Conservation (phyloP, 1,284 basidiomycete species). For the Ganoderma lucidum region DNA sequence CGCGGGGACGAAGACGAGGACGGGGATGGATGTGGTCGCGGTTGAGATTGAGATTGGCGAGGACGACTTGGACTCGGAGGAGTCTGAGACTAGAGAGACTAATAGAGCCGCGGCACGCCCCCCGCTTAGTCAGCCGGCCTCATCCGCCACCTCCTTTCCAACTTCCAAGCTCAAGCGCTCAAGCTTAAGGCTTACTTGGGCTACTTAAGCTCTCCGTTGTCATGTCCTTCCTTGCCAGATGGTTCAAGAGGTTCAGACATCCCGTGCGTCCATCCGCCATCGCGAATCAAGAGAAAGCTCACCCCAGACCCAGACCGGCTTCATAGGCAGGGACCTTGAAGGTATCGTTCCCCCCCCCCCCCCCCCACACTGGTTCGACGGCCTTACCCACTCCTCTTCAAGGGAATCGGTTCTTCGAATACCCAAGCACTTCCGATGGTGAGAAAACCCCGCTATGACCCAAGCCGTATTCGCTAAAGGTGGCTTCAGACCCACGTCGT, state of each 20-base stretch:
- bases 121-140: conserved; percentile 13
- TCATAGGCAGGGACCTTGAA: conserved; percentile 41
- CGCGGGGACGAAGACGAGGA: conserved; percentile 6
- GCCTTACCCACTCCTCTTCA: neutral
- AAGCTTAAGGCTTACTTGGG: too few relatives aligned
- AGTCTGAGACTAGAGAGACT: neutral
- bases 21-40: conserved; percentile 7
- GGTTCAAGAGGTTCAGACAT: conserved; percentile 34
- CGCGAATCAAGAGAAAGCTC: neutral
- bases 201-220: too few relatives aligned
- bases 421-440: conserved; percentile 39
- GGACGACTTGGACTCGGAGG: neutral
- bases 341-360: conserved; percentile 26
- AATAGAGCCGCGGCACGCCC: too few relatives aligned
- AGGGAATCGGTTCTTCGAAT: conserved; percentile 43
- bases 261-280: conserved; percentile 32
- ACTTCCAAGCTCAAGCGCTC: too few relatives aligned
- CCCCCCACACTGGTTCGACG: neutral
- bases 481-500: conserved; percentile 28
- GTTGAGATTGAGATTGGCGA: conserved; percentile 17
- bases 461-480: neutral
- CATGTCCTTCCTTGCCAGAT: conserved; percentile 37
- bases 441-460: neutral
- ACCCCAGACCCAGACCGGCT: conserved; percentile 28
- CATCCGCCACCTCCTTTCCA: too few relatives aligned